Evolutionary conservation across 2,329 filamentous ascomycete species (phyloP).

Genomic region (Colletotrichum siamense): DNA sequence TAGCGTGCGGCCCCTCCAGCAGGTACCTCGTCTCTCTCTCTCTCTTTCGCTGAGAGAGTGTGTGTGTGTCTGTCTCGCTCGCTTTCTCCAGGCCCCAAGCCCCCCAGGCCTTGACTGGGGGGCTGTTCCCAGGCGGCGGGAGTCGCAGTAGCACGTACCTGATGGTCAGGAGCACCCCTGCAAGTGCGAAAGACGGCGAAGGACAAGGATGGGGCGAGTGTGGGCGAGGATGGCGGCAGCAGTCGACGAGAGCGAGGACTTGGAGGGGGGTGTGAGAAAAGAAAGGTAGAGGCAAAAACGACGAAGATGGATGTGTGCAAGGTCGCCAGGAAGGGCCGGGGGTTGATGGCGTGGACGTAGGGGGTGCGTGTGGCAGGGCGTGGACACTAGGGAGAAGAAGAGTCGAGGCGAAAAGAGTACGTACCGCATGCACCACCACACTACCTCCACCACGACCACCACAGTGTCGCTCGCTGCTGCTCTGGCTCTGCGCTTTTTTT

Average conservation of each 20-base stretch:
- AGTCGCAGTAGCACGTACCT: conserved; percentile 22
- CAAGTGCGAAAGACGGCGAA: not conserved
- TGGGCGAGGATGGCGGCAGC: not conserved
- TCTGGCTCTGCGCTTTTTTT: not conserved
- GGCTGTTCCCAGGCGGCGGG: conserved; percentile 16
- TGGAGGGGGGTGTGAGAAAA: not conserved
- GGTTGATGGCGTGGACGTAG: not conserved
- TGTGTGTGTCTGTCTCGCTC: not conserved
- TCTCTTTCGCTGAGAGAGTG: not conserved
- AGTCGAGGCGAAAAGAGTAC: not conserved
- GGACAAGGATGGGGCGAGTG: not conserved
- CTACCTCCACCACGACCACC: not conserved
- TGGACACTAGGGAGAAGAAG: not conserved
- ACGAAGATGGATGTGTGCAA: not conserved
- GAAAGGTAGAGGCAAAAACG: not conserved
- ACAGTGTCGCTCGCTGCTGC: not conserved
- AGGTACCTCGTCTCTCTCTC: not conserved
- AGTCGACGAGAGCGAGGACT: not conserved
- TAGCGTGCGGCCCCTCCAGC: not conserved
- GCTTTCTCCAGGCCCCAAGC: not conserved
- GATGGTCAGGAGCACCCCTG: conserved; percentile 21
- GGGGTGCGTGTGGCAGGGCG: not conserved
- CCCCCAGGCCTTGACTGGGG: not conserved
- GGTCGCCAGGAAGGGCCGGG: not conserved
- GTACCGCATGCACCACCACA: not conserved